Base-by-base conservation (phyloP, 2,329 filamentous ascomycete genomes). In the Pestalotiopsis sp. region DNA sequence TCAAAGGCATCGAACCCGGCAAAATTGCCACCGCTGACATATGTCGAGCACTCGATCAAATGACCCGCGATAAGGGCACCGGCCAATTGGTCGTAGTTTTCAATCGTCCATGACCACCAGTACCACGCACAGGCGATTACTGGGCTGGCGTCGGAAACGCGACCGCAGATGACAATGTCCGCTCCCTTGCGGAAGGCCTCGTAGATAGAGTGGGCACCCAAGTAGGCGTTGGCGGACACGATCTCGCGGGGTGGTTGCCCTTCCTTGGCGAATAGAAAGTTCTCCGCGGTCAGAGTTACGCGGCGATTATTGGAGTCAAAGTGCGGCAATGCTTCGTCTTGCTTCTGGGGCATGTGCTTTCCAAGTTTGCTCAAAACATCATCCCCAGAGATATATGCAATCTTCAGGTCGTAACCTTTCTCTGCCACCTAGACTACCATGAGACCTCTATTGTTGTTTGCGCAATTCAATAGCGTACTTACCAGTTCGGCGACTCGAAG, bases 331-430 rank as follows among this genome's bases (percentile, higher is more conserved):
- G 31, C 39, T 2, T 36, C 13, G 1, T 45, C 27, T 31, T 41
- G n/a, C 31, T 61, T 39, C 45, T 27, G 38, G 13, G 58, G 38
- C 57, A 60, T 49, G 49, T 17, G 7, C 23, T 49, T 62, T 12
- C 66, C 66, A 9, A 52, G 14, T 20, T 56, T 6, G 9, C 39
- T 11, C 20, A 62, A n/a, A 0, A 86, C 63, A 67, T 85, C 80
- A 64, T 85, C 83, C 0, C 84, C 84, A 1, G 75, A 74, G 1
- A 85, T 77, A 58, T 82, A 85, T 0, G 82, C 82, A 9, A 85
- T 78, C 64, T 79, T 80, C n/a, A 85, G 25, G 23, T 45, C 17
- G 52, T 67, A 52, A 7, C 52, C 56, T 23, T 45, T 60, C n/a
- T 39, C 31, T 17, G 41, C 31, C 13, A 41, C 52, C 65, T 66